Base-by-base conservation (phyloP, 2,329 filamentous ascomycete genomes). In the Phialophora expanda region DNA sequence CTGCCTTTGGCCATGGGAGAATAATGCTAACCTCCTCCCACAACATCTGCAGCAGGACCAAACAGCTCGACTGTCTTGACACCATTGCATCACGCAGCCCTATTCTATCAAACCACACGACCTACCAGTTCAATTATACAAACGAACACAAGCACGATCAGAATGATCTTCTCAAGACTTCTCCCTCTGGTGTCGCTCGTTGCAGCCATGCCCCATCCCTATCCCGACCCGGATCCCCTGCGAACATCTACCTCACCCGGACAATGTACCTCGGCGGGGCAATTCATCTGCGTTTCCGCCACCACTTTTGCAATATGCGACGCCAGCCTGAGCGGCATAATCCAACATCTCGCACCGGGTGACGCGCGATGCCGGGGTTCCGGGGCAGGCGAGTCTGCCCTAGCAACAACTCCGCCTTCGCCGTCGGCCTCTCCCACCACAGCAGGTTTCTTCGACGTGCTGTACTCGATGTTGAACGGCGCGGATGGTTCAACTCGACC, bases 301-400 rank as follows among this genome's bases (percentile, higher is more conserved):
- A 30, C 56, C 26, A 48, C 41, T 11, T 59, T 59, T 14, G 56
- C 41, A 22, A 59, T 59, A 24, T 59, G 56, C 41, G 56, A 59
- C 41, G 41, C 24, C 8, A 46, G 14, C 26, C 26, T 59, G 24
- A 59, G n/a, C 6, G 41, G 56, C 7, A 11, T n/a, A 7, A 30
- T 59, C 24, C 38, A 59, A 12, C 41, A 28, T 11, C 26, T 59
- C 3, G 56, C 56, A 6, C 17, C 20, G 7, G 56, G 56, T 20
- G 56, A 59, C 30, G 30, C 56, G 11, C 26, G 56, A 20, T 59
- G 56, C 17, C 22, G 41, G 5, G n/a, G n/a, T 26, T 32, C 30
- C 17, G 55, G 11, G 14, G 4, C 32, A 41, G 38, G 4, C 9
- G 3, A n/a, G 2, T 24, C 26, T 3, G 34, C 8, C 6, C 8